Percentiles rank a stretch among this genome's conserved stretches.
Conservation (phyloP, 768 basidiomycete genomes). For the Boletus vinaceobasis region DNA sequence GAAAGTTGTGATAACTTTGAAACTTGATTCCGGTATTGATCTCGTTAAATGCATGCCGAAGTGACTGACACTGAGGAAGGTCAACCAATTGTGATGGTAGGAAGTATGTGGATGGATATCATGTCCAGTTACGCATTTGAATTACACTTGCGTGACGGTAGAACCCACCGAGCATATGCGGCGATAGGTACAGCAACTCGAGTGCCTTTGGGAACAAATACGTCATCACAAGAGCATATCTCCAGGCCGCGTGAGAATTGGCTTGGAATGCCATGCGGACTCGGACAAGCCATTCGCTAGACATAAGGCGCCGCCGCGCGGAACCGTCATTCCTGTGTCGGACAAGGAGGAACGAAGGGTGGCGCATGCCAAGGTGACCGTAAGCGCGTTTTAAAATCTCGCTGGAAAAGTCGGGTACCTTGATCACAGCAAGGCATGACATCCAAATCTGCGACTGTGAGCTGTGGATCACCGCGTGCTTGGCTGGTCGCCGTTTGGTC, state of each 20-base stretch:
- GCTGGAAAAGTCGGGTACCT: constrained; percentile 6
- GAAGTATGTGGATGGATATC: not conserved
- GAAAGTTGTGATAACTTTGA: not conserved
- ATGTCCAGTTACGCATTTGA: not conserved
- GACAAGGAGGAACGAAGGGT: constrained; percentile 8
- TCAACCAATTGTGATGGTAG: constrained; percentile 6
- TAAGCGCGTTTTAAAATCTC: too few relatives aligned
- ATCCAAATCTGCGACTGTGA: constrained; percentile 40
- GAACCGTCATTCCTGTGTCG: constrained; percentile 38
- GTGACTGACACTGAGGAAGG: constrained; percentile 16
- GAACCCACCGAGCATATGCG: constrained; percentile 46
- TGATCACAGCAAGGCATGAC: constrained; percentile 44
- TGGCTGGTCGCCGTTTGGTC: not conserved
- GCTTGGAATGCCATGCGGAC: constrained; percentile 49
- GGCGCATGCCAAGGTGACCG: not conserved
- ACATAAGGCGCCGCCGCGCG: constrained; percentile 48
- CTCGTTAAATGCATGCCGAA: constrained; percentile 5
- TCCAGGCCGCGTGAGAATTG: constrained; percentile 45
- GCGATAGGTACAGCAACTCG: constrained; percentile 48
- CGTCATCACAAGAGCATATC: constrained; percentile 36
- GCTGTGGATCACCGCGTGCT: not conserved
- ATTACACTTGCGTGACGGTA: not conserved
- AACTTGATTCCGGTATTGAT: not conserved
- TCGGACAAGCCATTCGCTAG: constrained; percentile 45
- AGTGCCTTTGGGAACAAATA: constrained; percentile 49